Percentiles rank a stretch among this genome's conserved stretches.
Evolutionary conservation across 2,329 filamentous ascomycete species (phyloP).

Genomic region (Botrytis deweyae): DNA sequence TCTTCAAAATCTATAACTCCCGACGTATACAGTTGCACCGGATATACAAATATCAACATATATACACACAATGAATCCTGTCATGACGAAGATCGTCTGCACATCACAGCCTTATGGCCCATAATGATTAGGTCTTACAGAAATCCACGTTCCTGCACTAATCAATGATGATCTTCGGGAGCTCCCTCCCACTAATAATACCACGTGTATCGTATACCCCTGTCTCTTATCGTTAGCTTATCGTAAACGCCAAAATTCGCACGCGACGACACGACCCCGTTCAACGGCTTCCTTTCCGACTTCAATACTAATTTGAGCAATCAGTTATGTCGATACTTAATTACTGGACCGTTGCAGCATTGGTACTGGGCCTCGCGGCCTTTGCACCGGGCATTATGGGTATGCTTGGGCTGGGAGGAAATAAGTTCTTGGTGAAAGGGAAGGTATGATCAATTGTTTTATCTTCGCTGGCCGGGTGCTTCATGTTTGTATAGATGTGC

Average conservation of each 20-base stretch:
- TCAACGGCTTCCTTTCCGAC: background rate
- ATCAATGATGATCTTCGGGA: background rate
- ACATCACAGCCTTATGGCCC: background rate
- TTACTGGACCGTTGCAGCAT: conserved; percentile 4
- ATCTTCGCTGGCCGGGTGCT: background rate
- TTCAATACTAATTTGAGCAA: background rate
- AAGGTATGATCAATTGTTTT: conserved; percentile 57
- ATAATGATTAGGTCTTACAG: background rate
- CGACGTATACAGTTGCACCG: background rate
- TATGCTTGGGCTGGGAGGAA: conserved; percentile 59
- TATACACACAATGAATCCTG: background rate
- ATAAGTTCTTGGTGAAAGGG: conserved; percentile 81
- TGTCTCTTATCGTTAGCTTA: background rate
- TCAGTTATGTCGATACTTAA: background rate
- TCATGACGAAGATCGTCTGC: background rate
- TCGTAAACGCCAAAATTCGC: background rate
- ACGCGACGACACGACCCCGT: background rate
- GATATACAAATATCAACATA: background rate
- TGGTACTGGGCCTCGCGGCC: background rate
- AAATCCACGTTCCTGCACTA: conserved; percentile 3
- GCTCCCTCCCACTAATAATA: background rate
- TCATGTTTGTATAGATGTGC: background rate
- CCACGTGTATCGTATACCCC: background rate
- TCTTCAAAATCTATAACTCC: background rate
- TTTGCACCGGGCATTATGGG: conserved; percentile 55